phyloP scores from a whole-genome alignment of 73 alveolate species.

The Paramecium primaurelia region DNA sequence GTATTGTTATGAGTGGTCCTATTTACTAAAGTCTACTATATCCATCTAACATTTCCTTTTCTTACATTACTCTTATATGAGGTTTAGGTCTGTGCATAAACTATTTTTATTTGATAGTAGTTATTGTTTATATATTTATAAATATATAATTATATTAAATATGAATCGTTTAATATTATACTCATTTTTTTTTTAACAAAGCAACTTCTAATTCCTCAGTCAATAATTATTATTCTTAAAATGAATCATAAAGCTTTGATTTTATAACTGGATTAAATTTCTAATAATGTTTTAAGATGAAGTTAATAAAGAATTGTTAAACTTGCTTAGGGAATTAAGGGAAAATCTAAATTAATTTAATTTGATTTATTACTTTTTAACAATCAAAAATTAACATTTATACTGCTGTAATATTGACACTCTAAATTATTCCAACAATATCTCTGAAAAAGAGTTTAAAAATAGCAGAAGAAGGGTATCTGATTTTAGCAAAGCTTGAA shows the following conservation, averaged over 20 bases:
- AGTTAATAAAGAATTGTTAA: neutral
- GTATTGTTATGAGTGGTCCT: neutral
- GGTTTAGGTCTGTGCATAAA: slow-evolving; percentile 32
- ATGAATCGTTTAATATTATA: neutral
- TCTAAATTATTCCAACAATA: neutral
- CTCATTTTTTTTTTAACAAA: neutral
- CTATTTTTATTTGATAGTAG: neutral
- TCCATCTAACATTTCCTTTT: neutral
- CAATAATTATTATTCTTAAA: neutral
- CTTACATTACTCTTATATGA: slow-evolving; percentile 5
- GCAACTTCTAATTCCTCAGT: neutral
- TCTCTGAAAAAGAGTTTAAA: neutral
- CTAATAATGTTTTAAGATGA: neutral
- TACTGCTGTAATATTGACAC: neutral
- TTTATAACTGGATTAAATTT: neutral
- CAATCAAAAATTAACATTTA: neutral
- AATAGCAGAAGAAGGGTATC: neutral
- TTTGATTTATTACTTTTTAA: neutral
- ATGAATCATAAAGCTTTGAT: neutral
- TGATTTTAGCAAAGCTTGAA: neutral
- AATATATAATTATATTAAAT: neutral
- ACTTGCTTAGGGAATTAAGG: neutral
- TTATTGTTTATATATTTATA: neutral
- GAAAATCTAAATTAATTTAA: neutral
- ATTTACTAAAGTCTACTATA: neutral